These are phyloP conservation scores for Ogataea haglerorum DNA, from an alignment of 805 yeast genomes.

Conservation along the genomic window DNA sequence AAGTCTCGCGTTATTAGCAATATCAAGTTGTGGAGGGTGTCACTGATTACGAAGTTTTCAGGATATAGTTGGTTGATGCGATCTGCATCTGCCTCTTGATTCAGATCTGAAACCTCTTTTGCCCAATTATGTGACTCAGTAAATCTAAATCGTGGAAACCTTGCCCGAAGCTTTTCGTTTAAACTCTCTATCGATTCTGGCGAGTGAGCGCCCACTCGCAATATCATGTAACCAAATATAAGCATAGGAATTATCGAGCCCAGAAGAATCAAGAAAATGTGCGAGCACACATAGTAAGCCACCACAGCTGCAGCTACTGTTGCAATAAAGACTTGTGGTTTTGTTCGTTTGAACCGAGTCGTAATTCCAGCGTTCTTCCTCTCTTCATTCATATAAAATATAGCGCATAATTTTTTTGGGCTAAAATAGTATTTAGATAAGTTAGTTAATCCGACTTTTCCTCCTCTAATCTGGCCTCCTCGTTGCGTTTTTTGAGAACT, in stretches of 20 bases:
- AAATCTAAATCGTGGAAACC: slow-evolving; percentile 23
- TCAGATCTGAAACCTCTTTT: slow-evolving; percentile 18
- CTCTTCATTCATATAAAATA: neutral
- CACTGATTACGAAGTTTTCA: slow-evolving; percentile 51
- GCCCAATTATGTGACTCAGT: slow-evolving; percentile 32
- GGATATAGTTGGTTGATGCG: slow-evolving; percentile 30
- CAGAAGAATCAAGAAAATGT: neutral
- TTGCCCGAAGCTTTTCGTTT: slow-evolving; percentile 3
- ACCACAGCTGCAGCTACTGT: neutral
- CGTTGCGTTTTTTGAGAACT: slow-evolving; percentile 24
- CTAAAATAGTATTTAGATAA: neutral
- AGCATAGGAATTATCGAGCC: neutral
- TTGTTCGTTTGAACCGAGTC: too few relatives aligned
- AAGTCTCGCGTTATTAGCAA: slow-evolving; percentile 49
- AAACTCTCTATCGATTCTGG: neutral
- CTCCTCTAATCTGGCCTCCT: slow-evolving; percentile 9
- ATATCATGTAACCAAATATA: neutral
- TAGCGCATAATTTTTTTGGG: neutral
- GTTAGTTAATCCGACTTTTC: slow-evolving; percentile 1
- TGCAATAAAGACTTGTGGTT: neutral
- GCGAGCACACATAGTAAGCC: neutral
- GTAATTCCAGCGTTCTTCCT: too few relatives aligned
- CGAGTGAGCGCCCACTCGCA: neutral
- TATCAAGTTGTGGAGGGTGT: slow-evolving; percentile 48
- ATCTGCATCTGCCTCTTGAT: slow-evolving; percentile 10